Conservation (phyloP, 495 filamentous ascomycete species). For the Cladorrhinum samala region DNA sequence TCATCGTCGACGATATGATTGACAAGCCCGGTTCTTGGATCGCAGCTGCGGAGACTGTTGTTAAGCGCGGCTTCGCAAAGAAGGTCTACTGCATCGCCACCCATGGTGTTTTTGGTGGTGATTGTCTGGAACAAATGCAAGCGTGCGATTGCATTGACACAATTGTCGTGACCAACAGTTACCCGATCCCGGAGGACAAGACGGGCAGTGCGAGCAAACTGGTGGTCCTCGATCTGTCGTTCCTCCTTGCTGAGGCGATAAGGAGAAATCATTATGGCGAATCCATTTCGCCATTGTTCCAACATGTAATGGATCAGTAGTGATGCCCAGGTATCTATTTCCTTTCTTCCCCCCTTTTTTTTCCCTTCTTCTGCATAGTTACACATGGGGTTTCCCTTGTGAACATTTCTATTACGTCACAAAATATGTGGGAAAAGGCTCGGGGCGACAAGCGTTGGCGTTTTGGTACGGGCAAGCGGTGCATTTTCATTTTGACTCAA, state of each 20-base stretch:
- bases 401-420: neutral
- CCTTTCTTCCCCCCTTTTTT: conserved; percentile 11
- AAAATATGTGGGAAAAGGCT: conserved; percentile 12
- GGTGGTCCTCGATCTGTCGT: conserved; percentile 80
- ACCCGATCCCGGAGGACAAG: conserved; percentile 74
- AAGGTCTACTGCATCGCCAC: conserved; percentile 98
- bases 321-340: conserved; percentile 8
- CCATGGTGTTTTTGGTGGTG: conserved; percentile 85
- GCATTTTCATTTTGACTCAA: conserved; percentile 10
- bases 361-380: neutral
- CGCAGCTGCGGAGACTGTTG: conserved; percentile 94
- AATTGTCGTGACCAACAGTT: conserved; percentile 95
- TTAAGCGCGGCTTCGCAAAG: conserved; percentile 84
- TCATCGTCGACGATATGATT: conserved; percentile 98
- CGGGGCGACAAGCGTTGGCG: conserved; percentile 27
- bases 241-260: conserved; percentile 84
- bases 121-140: conserved; percentile 86
- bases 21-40: conserved; percentile 97
- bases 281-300: conserved; percentile 81
- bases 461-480: conserved; percentile 16
- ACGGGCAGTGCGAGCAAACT: conserved; percentile 70
- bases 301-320: conserved; percentile 55
- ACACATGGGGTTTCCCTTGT: conserved; percentile 1
- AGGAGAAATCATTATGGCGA: conserved; percentile 89
- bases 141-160: conserved; percentile 84